Evolutionary conservation across 2,329 filamentous ascomycete genomes (phyloP).

Genomic region (Drechslerella dactyloides): DNA sequence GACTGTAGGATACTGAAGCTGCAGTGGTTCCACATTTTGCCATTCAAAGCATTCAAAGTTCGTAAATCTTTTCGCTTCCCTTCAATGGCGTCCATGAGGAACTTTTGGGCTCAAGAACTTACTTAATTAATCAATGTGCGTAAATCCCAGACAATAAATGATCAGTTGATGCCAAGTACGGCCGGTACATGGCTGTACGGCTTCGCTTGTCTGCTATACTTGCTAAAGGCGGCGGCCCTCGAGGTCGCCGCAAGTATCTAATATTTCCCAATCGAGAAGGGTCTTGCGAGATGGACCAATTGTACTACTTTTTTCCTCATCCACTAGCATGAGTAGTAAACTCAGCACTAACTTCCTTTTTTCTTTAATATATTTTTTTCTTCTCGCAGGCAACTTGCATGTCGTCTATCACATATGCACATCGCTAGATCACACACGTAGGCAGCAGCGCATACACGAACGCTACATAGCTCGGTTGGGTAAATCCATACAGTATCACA

Average conservation of each 20-base stretch:
- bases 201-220: slow-evolving; percentile 2
- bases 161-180: no score
- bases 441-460: no score
- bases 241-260: not conserved
- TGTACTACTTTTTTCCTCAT: not conserved
- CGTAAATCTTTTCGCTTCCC: not conserved
- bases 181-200: not conserved
- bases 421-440: no score
- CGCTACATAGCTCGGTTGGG: no score
- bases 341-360: no score
- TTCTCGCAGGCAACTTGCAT: no score
- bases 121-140: not conserved
- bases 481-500: no score
- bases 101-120: not conserved
- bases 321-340: not conserved
- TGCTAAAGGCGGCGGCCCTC: not conserved
- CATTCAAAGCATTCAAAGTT: not conserved
- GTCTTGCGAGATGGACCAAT: slow-evolving; percentile 5
- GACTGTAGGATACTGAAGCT: not conserved
- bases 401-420: no score
- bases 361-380: no score
- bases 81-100: not conserved
- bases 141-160: not conserved
- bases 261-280: slow-evolving; percentile 1
- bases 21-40: not conserved